A percentile compares a stretch with the other conserved stretches of the same genome.
Conservation (phyloP, 805 yeast genomes). For the Hanseniaspora nectarophila region DNA sequence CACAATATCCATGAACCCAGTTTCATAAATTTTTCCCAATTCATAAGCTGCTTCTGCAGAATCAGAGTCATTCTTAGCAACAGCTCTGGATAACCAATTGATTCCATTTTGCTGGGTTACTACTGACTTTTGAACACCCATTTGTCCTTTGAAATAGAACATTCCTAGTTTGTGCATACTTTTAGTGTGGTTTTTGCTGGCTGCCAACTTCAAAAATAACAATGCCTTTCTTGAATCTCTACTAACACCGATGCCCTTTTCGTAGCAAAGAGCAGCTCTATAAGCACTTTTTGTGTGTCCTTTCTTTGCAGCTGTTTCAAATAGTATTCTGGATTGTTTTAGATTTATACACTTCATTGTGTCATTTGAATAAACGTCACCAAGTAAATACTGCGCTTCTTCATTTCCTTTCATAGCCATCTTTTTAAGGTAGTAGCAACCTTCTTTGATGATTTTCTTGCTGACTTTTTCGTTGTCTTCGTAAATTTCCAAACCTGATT, state of each 20-base stretch:
- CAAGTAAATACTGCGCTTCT: constrained; percentile 85
- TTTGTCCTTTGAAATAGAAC: constrained; percentile 67
- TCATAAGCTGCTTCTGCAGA: constrained; percentile 93
- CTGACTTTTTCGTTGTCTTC: constrained; percentile 24
- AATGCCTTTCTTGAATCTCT: constrained; percentile 78
- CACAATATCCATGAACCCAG: constrained; percentile 77
- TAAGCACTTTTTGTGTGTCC: constrained; percentile 87
- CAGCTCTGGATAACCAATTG: constrained; percentile 84
- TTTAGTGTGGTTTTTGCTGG: constrained; percentile 86
- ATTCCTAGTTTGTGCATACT: constrained; percentile 90
- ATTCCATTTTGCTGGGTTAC: constrained; percentile 75
- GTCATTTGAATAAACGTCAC: constrained; percentile 80
- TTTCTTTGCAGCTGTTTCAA: constrained; percentile 84
- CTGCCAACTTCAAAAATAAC: constrained; percentile 74
- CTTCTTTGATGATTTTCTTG: constrained; percentile 60
- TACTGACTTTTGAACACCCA: constrained; percentile 64
- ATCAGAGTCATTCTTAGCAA: constrained; percentile 68
- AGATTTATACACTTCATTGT: constrained; percentile 70
- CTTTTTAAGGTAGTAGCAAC: constrained; percentile 53
- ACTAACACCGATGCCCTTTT: constrained; percentile 86
- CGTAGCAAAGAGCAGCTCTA: constrained; percentile 81
- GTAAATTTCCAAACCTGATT: constrained; percentile 57
- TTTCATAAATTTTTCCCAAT: constrained; percentile 68
- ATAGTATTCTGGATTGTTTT: constrained; percentile 61
- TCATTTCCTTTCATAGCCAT: constrained; percentile 68